Conservation (phyloP, 257 asterid species). For the Gentiana macrophylla region DNA sequence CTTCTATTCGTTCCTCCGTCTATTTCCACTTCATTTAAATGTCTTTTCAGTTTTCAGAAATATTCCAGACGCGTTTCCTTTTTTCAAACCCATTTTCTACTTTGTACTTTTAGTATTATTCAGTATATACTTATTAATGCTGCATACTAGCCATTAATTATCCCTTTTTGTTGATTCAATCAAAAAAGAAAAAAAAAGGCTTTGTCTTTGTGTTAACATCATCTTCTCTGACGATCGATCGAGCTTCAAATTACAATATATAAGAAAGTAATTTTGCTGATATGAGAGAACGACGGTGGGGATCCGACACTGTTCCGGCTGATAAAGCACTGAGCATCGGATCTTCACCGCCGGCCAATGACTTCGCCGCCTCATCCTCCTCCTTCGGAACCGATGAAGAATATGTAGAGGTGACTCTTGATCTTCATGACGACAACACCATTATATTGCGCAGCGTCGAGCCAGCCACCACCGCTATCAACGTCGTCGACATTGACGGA, state of each 20-base stretch:
- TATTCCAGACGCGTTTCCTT: slow-evolving; percentile 49
- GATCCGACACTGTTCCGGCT: slow-evolving; percentile 38
- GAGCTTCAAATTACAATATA: too few species aligned
- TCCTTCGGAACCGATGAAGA: slow-evolving; percentile 37
- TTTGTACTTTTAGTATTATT: background rate
- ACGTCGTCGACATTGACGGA: slow-evolving; percentile 33
- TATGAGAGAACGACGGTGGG: slow-evolving; percentile 55
- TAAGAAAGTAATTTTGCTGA: background rate
- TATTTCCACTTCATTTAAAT: slow-evolving; percentile 24
- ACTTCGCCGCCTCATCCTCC: slow-evolving; percentile 22
- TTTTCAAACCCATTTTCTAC: background rate
- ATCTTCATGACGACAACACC: slow-evolving; percentile 93
- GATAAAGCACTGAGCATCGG: slow-evolving; percentile 19
- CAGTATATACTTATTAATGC: background rate
- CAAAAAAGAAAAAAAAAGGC: background rate
- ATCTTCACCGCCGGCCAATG: slow-evolving; percentile 49
- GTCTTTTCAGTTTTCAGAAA: slow-evolving; percentile 46
- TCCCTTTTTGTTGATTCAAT: background rate
- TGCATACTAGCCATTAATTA: background rate
- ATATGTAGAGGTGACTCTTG: slow-evolving; percentile 88
- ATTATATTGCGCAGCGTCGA: slow-evolving; percentile 81
- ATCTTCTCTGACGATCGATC: too few species aligned
- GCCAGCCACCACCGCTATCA: slow-evolving; percentile 64
- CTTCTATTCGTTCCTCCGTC: slow-evolving; percentile 4
- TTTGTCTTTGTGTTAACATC: background rate